Evolutionary conservation across 257 asterid species (phyloP).

Genomic region (Penstemon eatonii): DNA sequence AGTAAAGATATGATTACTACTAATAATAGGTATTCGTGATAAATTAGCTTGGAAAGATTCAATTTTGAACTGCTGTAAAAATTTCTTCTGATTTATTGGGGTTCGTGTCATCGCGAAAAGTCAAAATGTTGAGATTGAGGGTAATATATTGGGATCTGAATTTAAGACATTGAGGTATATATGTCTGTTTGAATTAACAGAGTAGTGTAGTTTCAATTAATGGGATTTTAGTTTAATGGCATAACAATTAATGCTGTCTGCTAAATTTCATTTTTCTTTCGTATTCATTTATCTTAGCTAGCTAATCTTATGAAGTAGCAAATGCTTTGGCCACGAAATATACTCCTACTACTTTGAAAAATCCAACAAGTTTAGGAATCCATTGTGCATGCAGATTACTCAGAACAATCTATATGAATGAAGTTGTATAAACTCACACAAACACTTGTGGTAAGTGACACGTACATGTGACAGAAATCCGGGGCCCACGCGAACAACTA

Average conservation of each 20-base stretch:
- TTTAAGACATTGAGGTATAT: neutral
- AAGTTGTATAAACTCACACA: too few relatives aligned
- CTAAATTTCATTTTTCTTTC: too few relatives aligned
- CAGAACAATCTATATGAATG: too few relatives aligned
- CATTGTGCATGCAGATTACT: too few relatives aligned
- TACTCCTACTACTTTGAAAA: neutral
- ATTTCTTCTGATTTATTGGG: constrained; percentile 30
- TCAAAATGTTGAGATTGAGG: constrained; percentile 35
- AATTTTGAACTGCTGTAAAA: constrained; percentile 40
- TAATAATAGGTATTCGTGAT: constrained; percentile 44
- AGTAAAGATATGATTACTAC: constrained; percentile 38
- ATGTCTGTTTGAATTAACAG: neutral
- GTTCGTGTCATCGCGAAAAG: constrained; percentile 31
- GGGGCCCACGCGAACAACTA: neutral
- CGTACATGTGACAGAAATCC: too few relatives aligned
- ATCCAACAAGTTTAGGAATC: neutral
- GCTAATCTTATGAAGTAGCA: neutral
- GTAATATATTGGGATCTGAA: constrained; percentile 27
- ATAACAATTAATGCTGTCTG: too few relatives aligned
- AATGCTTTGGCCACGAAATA: neutral
- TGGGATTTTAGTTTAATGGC: too few relatives aligned
- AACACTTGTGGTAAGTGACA: too few relatives aligned
- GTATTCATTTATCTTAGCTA: neutral
- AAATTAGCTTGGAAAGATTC: constrained; percentile 31
- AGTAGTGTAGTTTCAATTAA: too few relatives aligned